Base-by-base conservation (phyloP, 306 rosid species). In the Glycyrrhiza uralensis region DNA sequence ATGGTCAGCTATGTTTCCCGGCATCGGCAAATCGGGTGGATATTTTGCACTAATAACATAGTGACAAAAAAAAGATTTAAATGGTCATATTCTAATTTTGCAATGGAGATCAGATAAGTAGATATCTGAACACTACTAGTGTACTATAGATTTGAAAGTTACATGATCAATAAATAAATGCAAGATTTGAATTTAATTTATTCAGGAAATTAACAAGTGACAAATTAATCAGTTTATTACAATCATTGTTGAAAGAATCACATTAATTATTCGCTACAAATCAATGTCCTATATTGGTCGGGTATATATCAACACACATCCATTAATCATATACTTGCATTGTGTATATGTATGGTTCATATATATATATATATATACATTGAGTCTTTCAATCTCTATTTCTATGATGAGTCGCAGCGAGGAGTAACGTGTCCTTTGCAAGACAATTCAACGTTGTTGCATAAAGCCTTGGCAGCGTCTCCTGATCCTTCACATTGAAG, bases 371-470 rank as follows among this genome's bases (percentile, higher is more conserved):
- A 30, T 15, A 30, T 42, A 17, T 14, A 50, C 20, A 22, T 8
- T 19, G 18, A 57, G 17, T 32, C 9, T 42, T 56, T 10, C 47
- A 9, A 10, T 3, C 38, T 44, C 15, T 28, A n/a, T 71, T 36
- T 46, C 38, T 51, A 2, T 45, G 63, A 2, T 45, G 63, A 66
- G 66, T 33, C 35, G 74, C 98, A 92, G 17, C 68, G 46, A 50
- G 98, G 96, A 51, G 24, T 24, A 68, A 88, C 92, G 7, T 49
- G 7, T 78, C 82, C 88, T 2, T 54, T 39, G 46, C 28, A 52
- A 33, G 74, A 57, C 68, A 71, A 20, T 4, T 82, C 7, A 45
- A 81, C 85, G 71, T 80, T 87, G 56, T 81, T 44, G 69, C 98
- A 88, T 7, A 15, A 29, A 73, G 88, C 91, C 60, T 73, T 24